A percentile compares a stretch with the other conserved stretches of the same genome.
phyloP scores from a whole-genome alignment of 345 rosid genomes.

The Cardamine occulta region DNA sequence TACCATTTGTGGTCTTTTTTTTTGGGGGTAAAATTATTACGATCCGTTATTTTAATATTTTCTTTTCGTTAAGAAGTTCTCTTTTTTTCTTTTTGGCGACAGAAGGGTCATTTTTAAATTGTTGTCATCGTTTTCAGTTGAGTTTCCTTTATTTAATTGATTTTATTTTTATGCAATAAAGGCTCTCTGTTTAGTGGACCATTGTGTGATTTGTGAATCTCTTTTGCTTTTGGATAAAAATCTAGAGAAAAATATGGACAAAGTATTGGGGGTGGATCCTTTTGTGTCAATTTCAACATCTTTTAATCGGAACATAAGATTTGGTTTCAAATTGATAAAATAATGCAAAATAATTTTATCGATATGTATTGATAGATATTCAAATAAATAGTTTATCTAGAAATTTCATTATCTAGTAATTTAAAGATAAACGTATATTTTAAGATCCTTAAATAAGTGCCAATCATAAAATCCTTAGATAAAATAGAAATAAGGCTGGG shows the following conservation, averaged over 20 bases:
- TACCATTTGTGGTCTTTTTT: background rate
- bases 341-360: background rate
- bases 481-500: background rate
- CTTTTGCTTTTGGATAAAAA: slow-evolving; percentile 36
- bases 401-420: background rate
- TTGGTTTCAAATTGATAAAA: background rate
- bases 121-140: slow-evolving; percentile 25
- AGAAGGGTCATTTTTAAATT: slow-evolving; percentile 13
- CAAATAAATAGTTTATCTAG: background rate
- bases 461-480: background rate
- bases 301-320: slow-evolving; percentile 1
- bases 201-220: slow-evolving; percentile 35
- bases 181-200: slow-evolving; percentile 37
- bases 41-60: slow-evolving; percentile 11
- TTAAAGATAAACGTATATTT: background rate
- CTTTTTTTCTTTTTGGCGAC: background rate
- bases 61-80: background rate
- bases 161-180: background rate
- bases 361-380: background rate
- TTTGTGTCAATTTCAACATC: slow-evolving; percentile 15
- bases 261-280: slow-evolving; percentile 3
- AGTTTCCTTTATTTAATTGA: slow-evolving; percentile 17
- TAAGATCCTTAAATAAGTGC: background rate
- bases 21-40: background rate
- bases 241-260: slow-evolving; percentile 26